A percentile compares a stretch with the other conserved stretches of the same genome.
Conservation (phyloP, 2,329 filamentous ascomycete genomes). For the Exophiala sp. region DNA sequence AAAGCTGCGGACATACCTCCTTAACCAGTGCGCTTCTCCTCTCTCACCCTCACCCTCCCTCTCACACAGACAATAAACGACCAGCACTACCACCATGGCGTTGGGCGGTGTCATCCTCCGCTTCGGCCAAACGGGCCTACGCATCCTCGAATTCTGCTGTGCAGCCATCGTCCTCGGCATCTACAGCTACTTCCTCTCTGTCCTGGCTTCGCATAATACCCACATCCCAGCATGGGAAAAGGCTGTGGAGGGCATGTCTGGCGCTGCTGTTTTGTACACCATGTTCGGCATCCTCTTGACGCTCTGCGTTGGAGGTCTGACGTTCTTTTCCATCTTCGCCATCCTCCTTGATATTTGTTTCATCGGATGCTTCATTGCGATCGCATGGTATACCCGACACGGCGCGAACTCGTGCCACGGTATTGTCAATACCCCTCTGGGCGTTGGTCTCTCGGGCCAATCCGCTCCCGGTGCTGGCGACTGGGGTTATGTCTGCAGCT, state of each 20-base stretch:
- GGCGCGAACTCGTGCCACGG: conserved; percentile 63
- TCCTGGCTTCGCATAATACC: conserved; percentile 59
- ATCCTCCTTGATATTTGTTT: conserved; percentile 74
- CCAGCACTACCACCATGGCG: conserved; percentile 47
- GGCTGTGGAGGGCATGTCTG: conserved; percentile 73
- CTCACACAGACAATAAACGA: neutral
- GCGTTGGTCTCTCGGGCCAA: conserved; percentile 52
- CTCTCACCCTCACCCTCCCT: neutral
- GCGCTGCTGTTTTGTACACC: conserved; percentile 67
- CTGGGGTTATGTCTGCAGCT: conserved; percentile 57
- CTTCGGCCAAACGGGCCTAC: conserved; percentile 62
- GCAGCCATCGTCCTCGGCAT: conserved; percentile 68
- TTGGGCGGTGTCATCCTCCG: conserved; percentile 60
- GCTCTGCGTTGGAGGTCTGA: conserved; percentile 70
- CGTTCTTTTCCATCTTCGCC: conserved; percentile 65
- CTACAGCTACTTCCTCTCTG: conserved; percentile 78
- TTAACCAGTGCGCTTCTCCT: too few relatives aligned
- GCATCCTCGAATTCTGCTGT: conserved; percentile 66
- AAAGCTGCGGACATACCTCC: too few relatives aligned
- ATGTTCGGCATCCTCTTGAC: conserved; percentile 66
- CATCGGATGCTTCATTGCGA: conserved; percentile 69
- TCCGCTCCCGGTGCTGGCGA: conserved; percentile 47
- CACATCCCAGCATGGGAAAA: conserved; percentile 59
- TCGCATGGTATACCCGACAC: conserved; percentile 66
- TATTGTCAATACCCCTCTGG: conserved; percentile 61